Evolutionary conservation across 441 rosid genomes (phyloP), one percentile per base, ranked within the genome.

Genomic region (Croton setiger): DNA sequence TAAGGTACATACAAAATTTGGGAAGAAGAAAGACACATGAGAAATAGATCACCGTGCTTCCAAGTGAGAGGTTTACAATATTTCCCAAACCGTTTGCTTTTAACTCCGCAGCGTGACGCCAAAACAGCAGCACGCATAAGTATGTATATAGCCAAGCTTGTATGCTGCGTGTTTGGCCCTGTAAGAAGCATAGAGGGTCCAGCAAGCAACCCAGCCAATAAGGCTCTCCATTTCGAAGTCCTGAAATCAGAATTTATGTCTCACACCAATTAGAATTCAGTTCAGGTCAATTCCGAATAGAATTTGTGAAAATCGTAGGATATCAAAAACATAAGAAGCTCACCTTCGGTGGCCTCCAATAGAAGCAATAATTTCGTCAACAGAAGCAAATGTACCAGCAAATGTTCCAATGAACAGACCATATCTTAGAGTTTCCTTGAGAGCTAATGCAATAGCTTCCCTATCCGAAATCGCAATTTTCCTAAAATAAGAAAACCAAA

Each of bases 141-240:
- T 71, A 91, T 89, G 80, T 94, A 94, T 44, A 91, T 81, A 61
- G 97, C 92, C 79, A 91, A 81, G 78, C 95, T 87, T 0, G 85
- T 91, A 69, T 93, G 98, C 74, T 85, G 88, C 0, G 93, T 85
- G 48, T 88, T 84, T n/a, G 81, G 85, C 44, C 98, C 96, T 0
- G 96, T 91, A 54, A 93, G 90, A 69, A 93, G 86, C 91, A 93
- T 93, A 7, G 97, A 89, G 53, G 97, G 98, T 52, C 98, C 98
- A 54, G 97, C 97, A 52, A 93, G 71, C 65, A 90, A 80, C 58
- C 97, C 98, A 15, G 97, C 98, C 31, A 93, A 69, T 72, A 93
- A 79, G 44, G 92, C 87, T 71, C 96, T 88, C 96, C 98, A 93
- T 70, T 78, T 91, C 52, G 85, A 89, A 37, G 92, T 91, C 88